phyloP scores from a whole-genome alignment of 306 rosid genomes.

The Bauhinia variegata region DNA sequence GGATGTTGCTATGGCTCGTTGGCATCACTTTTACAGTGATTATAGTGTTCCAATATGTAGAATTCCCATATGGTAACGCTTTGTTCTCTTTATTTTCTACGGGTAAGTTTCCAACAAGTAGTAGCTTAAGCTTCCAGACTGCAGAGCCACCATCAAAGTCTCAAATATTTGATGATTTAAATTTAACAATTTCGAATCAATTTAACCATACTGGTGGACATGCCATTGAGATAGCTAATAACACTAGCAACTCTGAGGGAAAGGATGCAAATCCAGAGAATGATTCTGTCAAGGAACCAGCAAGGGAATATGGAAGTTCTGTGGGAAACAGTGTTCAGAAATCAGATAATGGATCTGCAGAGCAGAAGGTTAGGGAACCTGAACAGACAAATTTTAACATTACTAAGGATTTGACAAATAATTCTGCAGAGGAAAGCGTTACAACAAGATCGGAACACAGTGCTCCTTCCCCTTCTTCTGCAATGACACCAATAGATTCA shows the following conservation, averaged over 20 bases:
- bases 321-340: slow-evolving; percentile 42
- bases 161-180: slow-evolving; percentile 23
- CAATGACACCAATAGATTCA: slow-evolving; percentile 31
- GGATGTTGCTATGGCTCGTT: slow-evolving; percentile 57
- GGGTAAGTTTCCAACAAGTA: slow-evolving; percentile 34
- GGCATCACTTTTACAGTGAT: slow-evolving; percentile 57
- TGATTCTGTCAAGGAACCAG: slow-evolving; percentile 31
- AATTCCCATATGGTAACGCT: slow-evolving; percentile 50
- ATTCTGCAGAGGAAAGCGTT: slow-evolving; percentile 32
- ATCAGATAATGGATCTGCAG: slow-evolving; percentile 28
- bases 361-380: slow-evolving; percentile 32
- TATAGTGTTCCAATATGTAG: slow-evolving; percentile 54
- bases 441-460: slow-evolving; percentile 34
- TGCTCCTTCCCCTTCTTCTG: slow-evolving; percentile 39
- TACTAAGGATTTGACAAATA: slow-evolving; percentile 23
- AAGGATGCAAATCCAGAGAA: slow-evolving; percentile 19
- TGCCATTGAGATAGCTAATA: slow-evolving; percentile 32
- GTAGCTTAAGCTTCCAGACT: slow-evolving; percentile 33
- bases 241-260: slow-evolving; percentile 37
- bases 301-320: slow-evolving; percentile 35
- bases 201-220: slow-evolving; percentile 37
- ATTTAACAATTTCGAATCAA: slow-evolving; percentile 33
- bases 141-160: slow-evolving; percentile 36
- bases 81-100: slow-evolving; percentile 46
- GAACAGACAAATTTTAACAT: slow-evolving; percentile 34